These are phyloP conservation scores for Asterionellopsis glacialis DNA, from an alignment of 108 stramenopile genomes.

Conservation along the genomic window DNA sequence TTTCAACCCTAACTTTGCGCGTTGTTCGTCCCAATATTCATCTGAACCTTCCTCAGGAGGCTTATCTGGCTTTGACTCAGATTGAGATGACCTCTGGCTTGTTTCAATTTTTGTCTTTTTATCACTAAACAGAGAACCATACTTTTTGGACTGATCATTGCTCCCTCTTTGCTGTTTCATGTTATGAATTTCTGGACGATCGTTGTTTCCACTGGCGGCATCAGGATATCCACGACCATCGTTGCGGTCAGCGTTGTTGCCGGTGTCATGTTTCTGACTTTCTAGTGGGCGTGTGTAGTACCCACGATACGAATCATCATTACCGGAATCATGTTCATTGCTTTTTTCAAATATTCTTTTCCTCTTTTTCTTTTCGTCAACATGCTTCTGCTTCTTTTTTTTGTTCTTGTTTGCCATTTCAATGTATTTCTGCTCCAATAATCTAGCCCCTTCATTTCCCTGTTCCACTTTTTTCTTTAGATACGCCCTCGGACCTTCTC, in stretches of 20 bases:
- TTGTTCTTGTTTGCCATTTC: conserved; percentile 16
- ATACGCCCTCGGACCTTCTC: conserved; percentile 24
- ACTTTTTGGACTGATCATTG: conserved; percentile 24
- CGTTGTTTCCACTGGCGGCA: neutral
- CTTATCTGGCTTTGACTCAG: neutral
- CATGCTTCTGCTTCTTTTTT: conserved; percentile 9
- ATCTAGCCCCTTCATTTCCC: conserved; percentile 46
- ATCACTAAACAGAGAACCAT: conserved; percentile 69
- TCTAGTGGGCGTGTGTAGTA: too few relatives aligned
- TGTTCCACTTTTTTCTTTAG: conserved; percentile 48
- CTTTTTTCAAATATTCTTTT: conserved; percentile 4
- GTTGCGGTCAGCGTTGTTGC: neutral
- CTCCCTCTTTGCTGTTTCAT: conserved; percentile 7
- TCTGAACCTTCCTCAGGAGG: conserved; percentile 25
- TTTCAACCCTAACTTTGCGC: conserved; percentile 74
- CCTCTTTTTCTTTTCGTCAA: conserved; percentile 8
- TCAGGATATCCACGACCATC: neutral
- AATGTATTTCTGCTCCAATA: conserved; percentile 31
- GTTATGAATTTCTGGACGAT: neutral
- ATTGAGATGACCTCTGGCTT: neutral
- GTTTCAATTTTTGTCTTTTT: conserved; percentile 9
- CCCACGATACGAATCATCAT: conserved; percentile 1
- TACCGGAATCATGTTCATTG: conserved; percentile 15
- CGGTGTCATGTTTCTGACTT: too few relatives aligned
- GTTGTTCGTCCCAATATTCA: conserved; percentile 82